These are phyloP conservation scores for Trichoderma sp. DNA, from an alignment of 2,329 filamentous ascomycete genomes.

Conservation along the genomic window DNA sequence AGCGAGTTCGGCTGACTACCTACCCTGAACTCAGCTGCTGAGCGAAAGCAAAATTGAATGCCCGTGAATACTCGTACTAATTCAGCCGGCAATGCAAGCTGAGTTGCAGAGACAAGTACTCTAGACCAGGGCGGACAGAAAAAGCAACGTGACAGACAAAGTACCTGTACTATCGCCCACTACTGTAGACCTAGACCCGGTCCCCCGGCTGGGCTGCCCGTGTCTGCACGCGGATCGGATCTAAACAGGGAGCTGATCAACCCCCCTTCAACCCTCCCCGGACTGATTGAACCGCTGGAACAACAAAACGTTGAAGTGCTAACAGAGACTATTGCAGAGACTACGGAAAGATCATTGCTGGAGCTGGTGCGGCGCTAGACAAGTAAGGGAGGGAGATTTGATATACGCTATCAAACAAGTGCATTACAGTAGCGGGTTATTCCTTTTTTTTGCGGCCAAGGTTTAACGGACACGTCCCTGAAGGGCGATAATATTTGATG, in stretches of 20 bases:
- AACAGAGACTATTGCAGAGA: neutral
- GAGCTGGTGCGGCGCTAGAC: neutral
- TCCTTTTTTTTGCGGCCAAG: neutral
- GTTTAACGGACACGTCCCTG: neutral
- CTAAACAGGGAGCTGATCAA: constrained; percentile 2
- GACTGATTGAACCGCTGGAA: neutral
- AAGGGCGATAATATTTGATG: neutral
- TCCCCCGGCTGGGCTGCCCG: neutral
- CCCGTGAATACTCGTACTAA: neutral
- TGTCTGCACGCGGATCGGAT: constrained; percentile 16
- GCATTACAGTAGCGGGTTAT: neutral
- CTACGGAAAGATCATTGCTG: neutral
- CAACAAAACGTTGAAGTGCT: neutral
- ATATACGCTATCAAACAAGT: neutral
- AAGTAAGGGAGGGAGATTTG: neutral
- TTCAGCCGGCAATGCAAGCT: neutral
- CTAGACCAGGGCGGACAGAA: neutral
- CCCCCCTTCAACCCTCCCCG: neutral
- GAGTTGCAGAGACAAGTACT: neutral
- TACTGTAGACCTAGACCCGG: neutral
- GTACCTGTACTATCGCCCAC: neutral
- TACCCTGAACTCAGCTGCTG: neutral
- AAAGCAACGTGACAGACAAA: neutral
- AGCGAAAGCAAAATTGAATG: neutral
- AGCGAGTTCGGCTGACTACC: neutral